Evolutionary conservation across 192 early-diverging fungal species (phyloP).

Genomic region (Coemansia sp.): DNA sequence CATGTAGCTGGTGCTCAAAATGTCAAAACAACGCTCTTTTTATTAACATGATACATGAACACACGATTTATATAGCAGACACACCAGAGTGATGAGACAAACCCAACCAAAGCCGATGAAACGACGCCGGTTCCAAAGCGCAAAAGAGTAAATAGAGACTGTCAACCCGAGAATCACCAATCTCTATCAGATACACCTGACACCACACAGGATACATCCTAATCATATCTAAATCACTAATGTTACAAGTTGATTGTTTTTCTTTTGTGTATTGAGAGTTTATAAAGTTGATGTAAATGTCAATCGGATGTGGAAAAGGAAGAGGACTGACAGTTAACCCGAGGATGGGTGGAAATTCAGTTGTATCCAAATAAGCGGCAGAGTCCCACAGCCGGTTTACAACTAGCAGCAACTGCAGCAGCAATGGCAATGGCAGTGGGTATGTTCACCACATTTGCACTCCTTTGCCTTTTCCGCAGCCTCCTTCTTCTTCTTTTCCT

Average conservation of each 20-base stretch:
- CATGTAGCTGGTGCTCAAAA: too few relatives aligned
- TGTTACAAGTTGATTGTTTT: neutral
- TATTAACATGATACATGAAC: neutral
- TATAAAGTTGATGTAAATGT: neutral
- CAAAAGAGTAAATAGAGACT: neutral
- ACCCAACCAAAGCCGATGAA: neutral
- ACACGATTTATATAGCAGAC: neutral
- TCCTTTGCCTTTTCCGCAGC: constrained; percentile 19
- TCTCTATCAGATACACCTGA: neutral
- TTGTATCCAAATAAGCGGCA: neutral
- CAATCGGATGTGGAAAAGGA: neutral
- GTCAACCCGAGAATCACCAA: neutral
- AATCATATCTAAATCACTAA: neutral
- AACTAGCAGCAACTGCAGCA: constrained; percentile 20
- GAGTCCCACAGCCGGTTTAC: neutral
- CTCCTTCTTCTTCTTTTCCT: constrained; percentile 14
- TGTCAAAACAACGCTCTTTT: too few relatives aligned
- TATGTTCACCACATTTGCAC: constrained; percentile 24
- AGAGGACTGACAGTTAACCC: too few relatives aligned
- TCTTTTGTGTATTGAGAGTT: neutral
- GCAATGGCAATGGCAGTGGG: constrained; percentile 28
- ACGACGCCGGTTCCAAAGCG: neutral
- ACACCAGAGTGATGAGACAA: neutral
- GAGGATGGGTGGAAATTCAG: too few relatives aligned
- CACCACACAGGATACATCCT: neutral